Percentiles rank a stretch among this genome's conserved stretches.
Evolutionary conservation across 2,329 filamentous ascomycete genomes (phyloP).

Genomic region (Penicillium fuscoglaucum): DNA sequence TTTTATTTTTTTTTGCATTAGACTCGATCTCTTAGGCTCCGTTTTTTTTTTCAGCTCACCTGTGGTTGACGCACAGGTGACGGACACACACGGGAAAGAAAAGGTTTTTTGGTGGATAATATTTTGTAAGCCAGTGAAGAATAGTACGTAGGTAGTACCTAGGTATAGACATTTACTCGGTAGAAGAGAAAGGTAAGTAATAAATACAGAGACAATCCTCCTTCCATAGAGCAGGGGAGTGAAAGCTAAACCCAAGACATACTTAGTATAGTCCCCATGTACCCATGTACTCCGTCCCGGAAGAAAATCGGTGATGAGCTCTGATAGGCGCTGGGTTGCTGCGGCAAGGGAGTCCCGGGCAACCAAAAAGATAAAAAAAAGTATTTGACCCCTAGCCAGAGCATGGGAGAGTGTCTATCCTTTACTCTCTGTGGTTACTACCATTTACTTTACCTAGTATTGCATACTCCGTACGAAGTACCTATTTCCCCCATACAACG

Average conservation of each 20-base stretch:
- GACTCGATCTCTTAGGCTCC: slow-evolving; percentile 37
- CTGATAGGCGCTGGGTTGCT: slow-evolving; percentile 39
- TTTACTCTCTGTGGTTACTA: slow-evolving; percentile 6
- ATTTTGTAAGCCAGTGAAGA: background rate
- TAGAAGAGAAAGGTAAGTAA: too few species aligned
- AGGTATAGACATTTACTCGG: too few species aligned
- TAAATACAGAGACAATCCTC: slow-evolving; percentile 6
- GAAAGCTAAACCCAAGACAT: slow-evolving; percentile 5
- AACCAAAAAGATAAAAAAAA: slow-evolving; percentile 27
- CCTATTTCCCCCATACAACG: background rate
- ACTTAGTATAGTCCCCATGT: too few species aligned
- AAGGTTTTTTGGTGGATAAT: slow-evolving; percentile 21
- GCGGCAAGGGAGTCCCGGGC: slow-evolving; percentile 44
- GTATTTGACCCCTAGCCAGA: slow-evolving; percentile 13
- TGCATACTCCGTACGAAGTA: background rate
- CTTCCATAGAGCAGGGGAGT: slow-evolving; percentile 1
- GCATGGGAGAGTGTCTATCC: slow-evolving; percentile 6
- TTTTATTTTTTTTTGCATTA: slow-evolving; percentile 21
- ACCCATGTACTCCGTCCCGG: too few species aligned
- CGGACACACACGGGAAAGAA: slow-evolving; percentile 21
- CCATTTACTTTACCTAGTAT: background rate
- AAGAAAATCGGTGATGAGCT: slow-evolving; percentile 1
- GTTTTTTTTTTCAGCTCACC: slow-evolving; percentile 23
- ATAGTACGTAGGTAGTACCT: too few species aligned
- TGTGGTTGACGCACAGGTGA: slow-evolving; percentile 5